Evolutionary conservation across 208 protist species (phyloP).

Genomic region (Trypanosoma mega): DNA sequence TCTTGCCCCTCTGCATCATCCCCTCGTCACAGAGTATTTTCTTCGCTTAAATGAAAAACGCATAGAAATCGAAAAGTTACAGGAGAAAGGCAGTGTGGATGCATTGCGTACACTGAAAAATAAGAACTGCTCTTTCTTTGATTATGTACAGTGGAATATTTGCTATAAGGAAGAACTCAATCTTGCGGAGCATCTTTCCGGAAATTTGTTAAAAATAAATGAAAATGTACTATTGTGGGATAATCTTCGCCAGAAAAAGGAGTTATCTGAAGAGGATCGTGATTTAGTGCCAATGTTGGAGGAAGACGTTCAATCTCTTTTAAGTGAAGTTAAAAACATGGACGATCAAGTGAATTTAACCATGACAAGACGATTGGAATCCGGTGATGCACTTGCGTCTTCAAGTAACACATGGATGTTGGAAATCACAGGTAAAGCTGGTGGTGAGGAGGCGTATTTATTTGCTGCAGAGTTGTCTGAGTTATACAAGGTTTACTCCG

Average conservation of each 20-base stretch:
- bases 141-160: constrained; percentile 75
- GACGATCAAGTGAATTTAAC: constrained; percentile 52
- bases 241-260: constrained; percentile 30
- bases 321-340: constrained; percentile 41
- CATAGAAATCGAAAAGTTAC: constrained; percentile 40
- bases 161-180: constrained; percentile 79
- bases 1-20: constrained; percentile 67
- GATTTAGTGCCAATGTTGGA: constrained; percentile 74
- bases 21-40: constrained; percentile 83
- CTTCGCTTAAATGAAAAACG: constrained; percentile 69
- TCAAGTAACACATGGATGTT: constrained; percentile 69
- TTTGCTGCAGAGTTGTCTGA: constrained; percentile 86
- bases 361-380: constrained; percentile 67
- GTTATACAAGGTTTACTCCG: constrained; percentile 69
- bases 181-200: constrained; percentile 43
- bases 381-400: constrained; percentile 72
- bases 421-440: constrained; percentile 71
- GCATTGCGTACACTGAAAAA: constrained; percentile 27
- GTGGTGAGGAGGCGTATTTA: constrained; percentile 81
- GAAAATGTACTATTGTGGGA: constrained; percentile 58
- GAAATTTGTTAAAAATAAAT: constrained; percentile 51
- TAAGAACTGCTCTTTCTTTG: constrained; percentile 55
- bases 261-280: constrained; percentile 40
- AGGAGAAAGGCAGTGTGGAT: constrained; percentile 33
- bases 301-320: constrained; percentile 61